phyloP scores from a whole-genome alignment of 2,329 filamentous ascomycete species.

The Ophiobolus disseminans region DNA sequence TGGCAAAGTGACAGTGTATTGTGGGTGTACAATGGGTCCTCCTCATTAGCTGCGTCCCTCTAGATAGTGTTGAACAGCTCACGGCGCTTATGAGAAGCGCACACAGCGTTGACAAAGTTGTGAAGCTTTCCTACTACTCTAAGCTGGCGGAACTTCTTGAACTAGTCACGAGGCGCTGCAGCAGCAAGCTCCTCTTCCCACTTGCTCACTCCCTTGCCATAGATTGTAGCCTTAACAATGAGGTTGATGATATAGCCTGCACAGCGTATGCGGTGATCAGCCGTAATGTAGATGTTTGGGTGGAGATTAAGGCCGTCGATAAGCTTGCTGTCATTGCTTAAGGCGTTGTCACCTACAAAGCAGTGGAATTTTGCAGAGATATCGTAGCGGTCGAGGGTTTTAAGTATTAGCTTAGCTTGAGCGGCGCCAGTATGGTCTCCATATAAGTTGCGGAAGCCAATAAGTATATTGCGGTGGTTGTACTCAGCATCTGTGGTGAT shows the following conservation, averaged over 20 bases:
- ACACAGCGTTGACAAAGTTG: conserved; percentile 11
- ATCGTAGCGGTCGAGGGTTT: not conserved
- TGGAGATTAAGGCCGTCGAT: conserved; percentile 2
- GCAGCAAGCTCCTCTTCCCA: conserved; percentile 1
- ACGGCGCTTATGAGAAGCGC: conserved; percentile 3
- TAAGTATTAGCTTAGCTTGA: not conserved
- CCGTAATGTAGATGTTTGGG: not conserved
- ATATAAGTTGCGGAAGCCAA: not conserved
- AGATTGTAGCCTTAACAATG: conserved; percentile 6
- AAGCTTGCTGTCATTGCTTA: conserved; percentile 5
- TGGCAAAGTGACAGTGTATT: conserved; percentile 7
- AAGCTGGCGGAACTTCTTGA: not conserved
- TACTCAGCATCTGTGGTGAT: conserved; percentile 6
- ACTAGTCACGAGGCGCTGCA: conserved; percentile 1
- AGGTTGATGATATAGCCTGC: no score
- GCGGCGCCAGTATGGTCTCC: not conserved
- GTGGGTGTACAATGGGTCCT: conserved; percentile 1
- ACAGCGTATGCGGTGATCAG: not conserved
- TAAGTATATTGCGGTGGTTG: not conserved
- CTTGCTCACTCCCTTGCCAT: conserved; percentile 4
- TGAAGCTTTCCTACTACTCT: conserved; percentile 7
- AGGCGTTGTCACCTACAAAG: conserved; percentile 3
- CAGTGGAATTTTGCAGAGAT: not conserved
- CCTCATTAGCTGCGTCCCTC: not conserved
- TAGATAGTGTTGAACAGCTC: conserved; percentile 3